Evolutionary conservation across 768 basidiomycete genomes (phyloP).

Genomic region (Mrakia blollopis): DNA sequence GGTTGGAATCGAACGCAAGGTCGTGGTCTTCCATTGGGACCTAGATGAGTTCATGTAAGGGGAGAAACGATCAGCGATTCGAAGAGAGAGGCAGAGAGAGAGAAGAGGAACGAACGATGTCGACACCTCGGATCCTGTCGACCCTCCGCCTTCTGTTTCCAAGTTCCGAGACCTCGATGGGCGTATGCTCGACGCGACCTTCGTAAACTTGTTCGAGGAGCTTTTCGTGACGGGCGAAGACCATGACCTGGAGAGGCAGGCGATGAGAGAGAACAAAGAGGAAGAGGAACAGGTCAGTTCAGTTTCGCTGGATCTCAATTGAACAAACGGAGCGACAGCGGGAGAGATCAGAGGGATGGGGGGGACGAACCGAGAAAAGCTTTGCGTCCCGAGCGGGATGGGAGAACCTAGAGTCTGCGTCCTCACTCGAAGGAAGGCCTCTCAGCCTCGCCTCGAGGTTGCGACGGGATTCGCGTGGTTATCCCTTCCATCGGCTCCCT

Average conservation of each 20-base stretch:
- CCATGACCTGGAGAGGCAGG: not conserved
- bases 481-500: not conserved
- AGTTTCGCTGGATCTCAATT: not conserved
- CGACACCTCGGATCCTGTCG: conserved; percentile 8
- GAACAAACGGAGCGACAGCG: not conserved
- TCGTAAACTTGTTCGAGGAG: conserved; percentile 5
- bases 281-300: too few species aligned
- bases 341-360: too few species aligned
- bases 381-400: conserved; percentile 8
- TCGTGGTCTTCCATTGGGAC: not conserved
- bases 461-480: not conserved
- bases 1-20: not conserved
- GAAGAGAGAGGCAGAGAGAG: too few species aligned
- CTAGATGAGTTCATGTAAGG: too few species aligned
- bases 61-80: too few species aligned
- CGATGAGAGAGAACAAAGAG: too few species aligned
- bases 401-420: not conserved
- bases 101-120: not conserved
- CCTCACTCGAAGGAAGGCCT: not conserved
- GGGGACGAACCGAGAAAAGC: not conserved
- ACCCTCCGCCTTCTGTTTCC: not conserved
- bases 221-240: not conserved
- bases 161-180: conserved; percentile 22
- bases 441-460: conserved; percentile 4
- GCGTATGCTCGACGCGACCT: not conserved